Percentiles rank a stretch among this genome's conserved stretches.
Evolutionary conservation across 1,139 yeast genomes (phyloP).

Genomic region (Spathaspora sp.): DNA sequence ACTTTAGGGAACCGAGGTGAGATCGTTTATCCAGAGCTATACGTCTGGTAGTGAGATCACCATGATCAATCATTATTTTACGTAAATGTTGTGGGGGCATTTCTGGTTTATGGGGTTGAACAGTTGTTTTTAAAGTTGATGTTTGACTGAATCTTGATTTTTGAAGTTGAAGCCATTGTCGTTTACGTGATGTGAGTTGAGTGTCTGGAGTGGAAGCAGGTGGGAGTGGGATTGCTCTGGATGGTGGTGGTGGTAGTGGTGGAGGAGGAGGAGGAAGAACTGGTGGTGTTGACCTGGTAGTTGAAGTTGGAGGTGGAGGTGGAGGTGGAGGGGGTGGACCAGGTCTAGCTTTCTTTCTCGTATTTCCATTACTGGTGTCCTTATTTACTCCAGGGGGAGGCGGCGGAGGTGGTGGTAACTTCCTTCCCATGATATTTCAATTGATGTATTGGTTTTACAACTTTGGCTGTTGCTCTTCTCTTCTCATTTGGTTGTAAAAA

Average conservation of each 20-base stretch:
- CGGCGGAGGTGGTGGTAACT: conserved; percentile 34
- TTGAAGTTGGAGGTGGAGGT: conserved; percentile 13
- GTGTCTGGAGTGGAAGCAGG: background rate
- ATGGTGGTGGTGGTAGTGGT: conserved; percentile 22
- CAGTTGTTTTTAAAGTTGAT: conserved; percentile 35
- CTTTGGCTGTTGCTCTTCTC: no score
- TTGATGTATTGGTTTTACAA: background rate
- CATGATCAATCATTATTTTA: conserved; percentile 80
- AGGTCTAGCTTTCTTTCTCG: conserved; percentile 1
- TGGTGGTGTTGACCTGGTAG: conserved; percentile 7
- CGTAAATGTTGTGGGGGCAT: conserved; percentile 96
- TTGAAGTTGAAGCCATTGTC: conserved; percentile 67
- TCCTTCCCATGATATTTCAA: conserved; percentile 21
- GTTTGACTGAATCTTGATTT: conserved; percentile 48
- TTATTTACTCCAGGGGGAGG: conserved; percentile 23
- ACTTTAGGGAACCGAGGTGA: conserved; percentile 87
- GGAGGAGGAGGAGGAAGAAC: conserved; percentile 11
- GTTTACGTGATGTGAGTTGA: conserved; percentile 44
- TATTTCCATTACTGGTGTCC: background rate
- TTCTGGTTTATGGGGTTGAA: conserved; percentile 66
- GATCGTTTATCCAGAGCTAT: conserved; percentile 88
- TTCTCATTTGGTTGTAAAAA: background rate
- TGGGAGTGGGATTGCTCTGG: conserved; percentile 2
- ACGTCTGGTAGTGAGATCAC: conserved; percentile 70
- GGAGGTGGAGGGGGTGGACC: conserved; percentile 21